Base-by-base conservation (phyloP, 352 stramenopile species). In the Globisporangium takayamanum region DNA sequence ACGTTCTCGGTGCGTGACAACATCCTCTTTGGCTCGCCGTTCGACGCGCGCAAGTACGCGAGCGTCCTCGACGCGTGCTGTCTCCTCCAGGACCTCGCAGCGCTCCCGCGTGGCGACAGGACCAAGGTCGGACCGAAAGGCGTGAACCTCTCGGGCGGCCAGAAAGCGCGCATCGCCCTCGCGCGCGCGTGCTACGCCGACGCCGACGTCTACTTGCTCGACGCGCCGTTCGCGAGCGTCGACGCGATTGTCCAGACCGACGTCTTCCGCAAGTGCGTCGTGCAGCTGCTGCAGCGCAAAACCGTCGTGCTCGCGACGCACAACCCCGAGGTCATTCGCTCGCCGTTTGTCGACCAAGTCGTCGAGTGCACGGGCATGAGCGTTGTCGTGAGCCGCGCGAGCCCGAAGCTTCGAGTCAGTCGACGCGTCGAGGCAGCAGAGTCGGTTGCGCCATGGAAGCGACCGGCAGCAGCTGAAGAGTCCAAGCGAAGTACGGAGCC, bases 1-100 rank as follows among this genome's bases (percentile, higher is more conserved):
- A 94, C 93, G 49, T 33, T 64, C n/a, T 60, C 83, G 20, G 60
- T 97, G 16, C 59, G 71, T 15, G 80, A 94, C 18, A 97, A 96
- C 64, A 95, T 96, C 62, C 59, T 95, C 5, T 96, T 96, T 65
- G 84, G 86, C 20, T 62, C 70, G 20, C 66, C 67, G 15, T 88
- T 72, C 28, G 75, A 95, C 44, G 60, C 87, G 48, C 67, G 64
- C 30, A 74, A 70, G 28, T 95, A 93, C 53, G 1, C 16, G 6
- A 53, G 53, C 15, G 60, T 71, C 5, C 42, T 73, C n/a, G 53
- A 67, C n/a, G 63, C 67, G 11, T 73, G 67, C 25, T 56, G 54
- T n/a, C 45, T 73, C 25, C 20, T 51, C 1, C 50, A 53, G 1
- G 67, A 73, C n/a, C 7, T 73, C 12, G 18, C 22, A 15, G 62